These are phyloP conservation scores for Hypholoma sublateritium DNA, from an alignment of 768 basidiomycete genomes.

Conservation along the genomic window DNA sequence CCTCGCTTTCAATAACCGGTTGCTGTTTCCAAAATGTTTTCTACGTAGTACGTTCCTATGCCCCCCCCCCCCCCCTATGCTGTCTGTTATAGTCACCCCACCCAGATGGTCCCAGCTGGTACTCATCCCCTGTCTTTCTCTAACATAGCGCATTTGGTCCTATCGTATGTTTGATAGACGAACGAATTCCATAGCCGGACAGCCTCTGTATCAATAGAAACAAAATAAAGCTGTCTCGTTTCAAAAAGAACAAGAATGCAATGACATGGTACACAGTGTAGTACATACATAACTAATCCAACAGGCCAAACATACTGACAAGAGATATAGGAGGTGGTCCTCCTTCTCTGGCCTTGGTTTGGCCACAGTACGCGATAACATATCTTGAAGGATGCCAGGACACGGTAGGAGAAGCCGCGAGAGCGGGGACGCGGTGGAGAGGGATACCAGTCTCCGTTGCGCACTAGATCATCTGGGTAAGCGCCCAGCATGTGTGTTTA, in stretches of 20 bases:
- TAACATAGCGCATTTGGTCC: conserved; percentile 5
- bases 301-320: conserved; percentile 69
- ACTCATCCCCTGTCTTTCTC: not conserved
- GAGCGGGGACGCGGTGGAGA: conserved; percentile 72
- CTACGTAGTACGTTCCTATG: conserved; percentile 21
- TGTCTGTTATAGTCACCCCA: conserved; percentile 9
- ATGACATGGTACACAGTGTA: not conserved
- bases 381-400: conserved; percentile 83
- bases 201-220: not conserved
- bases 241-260: not conserved
- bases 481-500: not conserved
- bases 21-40: conserved; percentile 19
- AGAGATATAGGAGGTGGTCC: conserved; percentile 65
- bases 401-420: conserved; percentile 73
- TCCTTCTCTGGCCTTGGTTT: conserved; percentile 66
- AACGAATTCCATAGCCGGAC: not conserved
- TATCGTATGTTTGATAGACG: conserved; percentile 2
- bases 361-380: conserved; percentile 80
- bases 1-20: conserved; percentile 16
- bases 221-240: not conserved
- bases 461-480: conserved; percentile 44
- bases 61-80: conserved; percentile 16
- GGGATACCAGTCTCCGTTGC: conserved; percentile 76
- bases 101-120: not conserved
- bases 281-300: conserved; percentile 27